Base-by-base conservation (phyloP, 495 filamentous ascomycete species). In the Penicillium paxilli region DNA sequence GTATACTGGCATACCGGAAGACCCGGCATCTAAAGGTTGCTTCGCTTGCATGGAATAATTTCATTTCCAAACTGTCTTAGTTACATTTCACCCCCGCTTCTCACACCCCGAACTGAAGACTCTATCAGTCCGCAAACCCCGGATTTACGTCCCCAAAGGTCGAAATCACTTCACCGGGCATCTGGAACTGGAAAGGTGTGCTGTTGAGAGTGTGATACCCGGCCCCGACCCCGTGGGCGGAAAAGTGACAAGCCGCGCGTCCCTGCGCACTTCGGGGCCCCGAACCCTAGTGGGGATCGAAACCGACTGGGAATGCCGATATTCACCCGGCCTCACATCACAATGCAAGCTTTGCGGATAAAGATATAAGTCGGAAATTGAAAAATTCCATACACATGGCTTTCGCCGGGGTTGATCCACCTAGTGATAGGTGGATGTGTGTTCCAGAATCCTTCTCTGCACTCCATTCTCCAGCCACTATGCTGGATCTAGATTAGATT, bases 121-220 rank as follows among this genome's bases (percentile, higher is more conserved):
- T 8, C 17, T 16, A 7, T 16, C 35, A 19, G 16, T 38, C 16
- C 16, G 8, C 16, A 38, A n/a, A 16, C 35, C 35, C 60, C 60
- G 51, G 53, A 52, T 57, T 60, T 57, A 14, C 44, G 17, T 56
- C 50, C 52, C 57, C 53, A 16, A 26, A 32, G 33, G 22, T 52
- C n/a, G 12, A 30, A 38, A 3, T 30, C 24, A 10, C 10, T 30
- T 63, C 60, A 63, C 60, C 57, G 60, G 42, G 17, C 30, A 28
- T 54, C 57, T 57, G 50, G 46, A 60, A 64, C 54, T 41, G 54
- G 60, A 17, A 54, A 54, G 40, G 46, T 42, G 44, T 16, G 17
- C 23, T 51, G 41, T 11, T 45, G 14, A 40, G 12, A 19, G 35
- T 5, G 24, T 9, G 19, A 41, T 47, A 47, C 47, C 57, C 52